Conservation (phyloP, 768 basidiomycete genomes). For the Russula sp. region DNA sequence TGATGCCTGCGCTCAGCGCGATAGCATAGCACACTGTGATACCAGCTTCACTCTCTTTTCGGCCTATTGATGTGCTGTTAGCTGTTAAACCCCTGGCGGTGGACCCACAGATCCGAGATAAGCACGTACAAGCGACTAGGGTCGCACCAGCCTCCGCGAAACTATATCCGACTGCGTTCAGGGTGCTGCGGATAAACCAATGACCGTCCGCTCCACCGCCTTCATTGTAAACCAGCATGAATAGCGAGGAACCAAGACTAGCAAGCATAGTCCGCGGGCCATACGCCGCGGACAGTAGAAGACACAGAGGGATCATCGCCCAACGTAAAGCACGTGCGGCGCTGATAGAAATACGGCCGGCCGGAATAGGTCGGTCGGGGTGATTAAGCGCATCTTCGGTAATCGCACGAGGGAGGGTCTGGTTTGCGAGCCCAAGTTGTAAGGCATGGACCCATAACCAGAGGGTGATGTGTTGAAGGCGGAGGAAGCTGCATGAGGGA, state of each 20-base stretch:
- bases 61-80: not conserved
- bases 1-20: constrained; percentile 34
- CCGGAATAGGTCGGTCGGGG: constrained; percentile 31
- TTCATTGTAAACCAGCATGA: constrained; percentile 29
- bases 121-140: constrained; percentile 32
- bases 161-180: constrained; percentile 36
- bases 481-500: constrained; percentile 10
- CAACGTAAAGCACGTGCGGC: constrained; percentile 29
- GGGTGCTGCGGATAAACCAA: constrained; percentile 34
- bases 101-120: not conserved
- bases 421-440: constrained; percentile 31
- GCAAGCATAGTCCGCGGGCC: constrained; percentile 18
- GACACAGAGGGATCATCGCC: constrained; percentile 28
- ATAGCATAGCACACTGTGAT: constrained; percentile 31
- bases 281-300: constrained; percentile 25
- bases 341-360: constrained; percentile 27
- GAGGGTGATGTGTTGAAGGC: constrained; percentile 17
- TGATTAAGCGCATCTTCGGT: constrained; percentile 32
- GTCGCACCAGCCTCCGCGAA: constrained; percentile 37
- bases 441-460: constrained; percentile 34
- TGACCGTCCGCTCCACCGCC: constrained; percentile 22
- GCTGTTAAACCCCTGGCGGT: too few species aligned
- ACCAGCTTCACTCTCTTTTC: constrained; percentile 24
- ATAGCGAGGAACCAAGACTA: constrained; percentile 22
- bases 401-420: constrained; percentile 23